These are phyloP conservation scores for Tephrocybe rancida DNA, from an alignment of 768 basidiomycete genomes.

Conservation along the genomic window DNA sequence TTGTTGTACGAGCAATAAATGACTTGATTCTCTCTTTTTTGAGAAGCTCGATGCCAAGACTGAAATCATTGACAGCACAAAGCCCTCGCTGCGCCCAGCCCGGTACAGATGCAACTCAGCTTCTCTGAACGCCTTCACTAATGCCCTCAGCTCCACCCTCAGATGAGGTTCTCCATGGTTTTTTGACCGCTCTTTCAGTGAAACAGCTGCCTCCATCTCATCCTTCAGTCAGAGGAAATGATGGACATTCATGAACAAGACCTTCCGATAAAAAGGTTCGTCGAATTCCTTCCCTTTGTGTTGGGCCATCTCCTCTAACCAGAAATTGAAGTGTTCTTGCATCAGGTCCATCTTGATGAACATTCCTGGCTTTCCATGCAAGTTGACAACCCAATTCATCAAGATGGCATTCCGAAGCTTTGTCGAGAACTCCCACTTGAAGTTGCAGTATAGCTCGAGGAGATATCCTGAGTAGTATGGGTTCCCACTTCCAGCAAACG, in stretches of 20 bases:
- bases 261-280: constrained; percentile 18
- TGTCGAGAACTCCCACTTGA: constrained; percentile 22
- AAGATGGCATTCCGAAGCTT: constrained; percentile 21
- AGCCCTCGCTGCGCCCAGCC: no score
- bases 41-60: no score
- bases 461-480: constrained; percentile 27
- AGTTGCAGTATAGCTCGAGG: constrained; percentile 27
- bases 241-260: neutral
- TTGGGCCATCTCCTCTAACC: constrained; percentile 25
- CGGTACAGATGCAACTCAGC: constrained; percentile 7
- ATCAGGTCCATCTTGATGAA: constrained; percentile 32
- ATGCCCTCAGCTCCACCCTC: constrained; percentile 11
- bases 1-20: no score
- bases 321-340: constrained; percentile 32
- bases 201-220: constrained; percentile 19
- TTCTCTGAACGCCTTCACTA: constrained; percentile 8
- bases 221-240: constrained; percentile 21
- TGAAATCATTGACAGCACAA: no score
- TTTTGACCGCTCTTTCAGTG: constrained; percentile 17
- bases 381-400: constrained; percentile 31
- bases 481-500: constrained; percentile 25
- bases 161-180: constrained; percentile 8
- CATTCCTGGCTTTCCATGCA: constrained; percentile 19
- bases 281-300: constrained; percentile 25
- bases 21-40: no score